These are phyloP conservation scores for Amauroascus verrucosus DNA, from an alignment of 2,329 filamentous ascomycete genomes.

Conservation along the genomic window DNA sequence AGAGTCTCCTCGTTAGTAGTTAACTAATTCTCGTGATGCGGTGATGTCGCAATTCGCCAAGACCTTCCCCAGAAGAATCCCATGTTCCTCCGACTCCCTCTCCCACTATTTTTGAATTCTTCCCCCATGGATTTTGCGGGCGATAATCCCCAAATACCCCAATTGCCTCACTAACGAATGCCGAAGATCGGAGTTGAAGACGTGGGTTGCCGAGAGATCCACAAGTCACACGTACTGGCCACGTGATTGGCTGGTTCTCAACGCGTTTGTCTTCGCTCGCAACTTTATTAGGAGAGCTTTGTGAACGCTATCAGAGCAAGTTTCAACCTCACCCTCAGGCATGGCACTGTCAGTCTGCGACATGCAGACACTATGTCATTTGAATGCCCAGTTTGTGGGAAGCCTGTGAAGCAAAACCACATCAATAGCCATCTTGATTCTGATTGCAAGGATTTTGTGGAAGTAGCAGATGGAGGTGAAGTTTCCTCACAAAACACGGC, in stretches of 20 bases:
- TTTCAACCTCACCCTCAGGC: too few relatives aligned
- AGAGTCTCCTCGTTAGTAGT: too few relatives aligned
- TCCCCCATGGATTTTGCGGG: too few relatives aligned
- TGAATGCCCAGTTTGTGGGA: slow-evolving; percentile 66
- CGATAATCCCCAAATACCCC: too few relatives aligned
- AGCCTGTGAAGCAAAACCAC: slow-evolving; percentile 56
- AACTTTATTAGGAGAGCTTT: neutral
- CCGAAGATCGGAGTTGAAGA: neutral
- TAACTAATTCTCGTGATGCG: too few relatives aligned
- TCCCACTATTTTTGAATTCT: too few relatives aligned
- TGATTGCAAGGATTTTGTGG: slow-evolving; percentile 58
- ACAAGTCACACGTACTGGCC: too few relatives aligned
- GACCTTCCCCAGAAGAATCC: too few relatives aligned
- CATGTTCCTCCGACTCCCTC: too few relatives aligned
- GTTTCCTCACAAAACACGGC: slow-evolving; percentile 31
- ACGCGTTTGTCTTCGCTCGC: neutral
- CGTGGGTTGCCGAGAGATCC: neutral
- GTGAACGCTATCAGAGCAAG: too few relatives aligned
- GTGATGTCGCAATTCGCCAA: too few relatives aligned
- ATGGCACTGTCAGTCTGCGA: neutral
- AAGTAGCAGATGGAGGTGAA: slow-evolving; percentile 34
- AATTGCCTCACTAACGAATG: too few relatives aligned
- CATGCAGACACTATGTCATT: slow-evolving; percentile 38
- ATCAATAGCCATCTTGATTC: slow-evolving; percentile 93
- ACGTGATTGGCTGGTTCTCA: neutral